Evolutionary conservation across 2,329 filamentous ascomycete species (phyloP).

Genomic region (Beauveria rudraprayagi): DNA sequence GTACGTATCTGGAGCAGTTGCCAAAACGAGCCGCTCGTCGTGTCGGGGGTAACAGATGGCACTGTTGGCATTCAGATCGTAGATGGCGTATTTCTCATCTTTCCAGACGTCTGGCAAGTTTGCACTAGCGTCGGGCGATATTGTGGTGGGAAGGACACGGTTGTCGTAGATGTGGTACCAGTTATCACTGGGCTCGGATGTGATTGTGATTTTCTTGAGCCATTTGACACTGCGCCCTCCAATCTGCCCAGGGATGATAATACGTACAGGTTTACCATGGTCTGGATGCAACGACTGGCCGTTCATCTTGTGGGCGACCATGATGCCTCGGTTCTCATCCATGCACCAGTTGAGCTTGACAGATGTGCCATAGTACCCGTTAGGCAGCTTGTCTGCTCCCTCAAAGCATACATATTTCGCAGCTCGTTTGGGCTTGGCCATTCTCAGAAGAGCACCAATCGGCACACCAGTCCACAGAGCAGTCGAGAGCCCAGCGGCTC

Average conservation of each 20-base stretch:
- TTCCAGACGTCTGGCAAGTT: conserved; percentile 71
- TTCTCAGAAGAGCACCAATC: conserved; percentile 61
- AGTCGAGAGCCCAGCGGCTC: conserved; percentile 76
- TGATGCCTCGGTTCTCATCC: conserved; percentile 74
- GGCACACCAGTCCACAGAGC: conserved; percentile 80
- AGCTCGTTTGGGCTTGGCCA: conserved; percentile 57
- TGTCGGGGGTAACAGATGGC: conserved; percentile 75
- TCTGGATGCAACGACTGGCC: conserved; percentile 72
- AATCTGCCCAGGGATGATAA: conserved; percentile 84
- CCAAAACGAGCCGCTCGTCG: conserved; percentile 55
- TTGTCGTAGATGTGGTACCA: conserved; percentile 98
- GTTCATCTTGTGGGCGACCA: conserved; percentile 89
- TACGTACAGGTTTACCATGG: conserved; percentile 75
- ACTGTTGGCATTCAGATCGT: conserved; percentile 83
- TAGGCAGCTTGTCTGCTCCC: conserved; percentile 79
- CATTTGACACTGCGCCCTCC: conserved; percentile 91
- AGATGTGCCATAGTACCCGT: conserved; percentile 82
- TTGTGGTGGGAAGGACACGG: conserved; percentile 76
- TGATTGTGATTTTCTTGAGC: conserved; percentile 74
- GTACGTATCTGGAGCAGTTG: conserved; percentile 42
- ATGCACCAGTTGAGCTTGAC: conserved; percentile 83
- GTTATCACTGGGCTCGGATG: conserved; percentile 72
- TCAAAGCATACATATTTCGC: conserved; percentile 87
- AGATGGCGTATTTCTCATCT: conserved; percentile 87
- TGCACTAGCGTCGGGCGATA: conserved; percentile 72